Base-by-base conservation (phyloP, 139 green algal species). In the Tetradesmus lagerheimii region DNA sequence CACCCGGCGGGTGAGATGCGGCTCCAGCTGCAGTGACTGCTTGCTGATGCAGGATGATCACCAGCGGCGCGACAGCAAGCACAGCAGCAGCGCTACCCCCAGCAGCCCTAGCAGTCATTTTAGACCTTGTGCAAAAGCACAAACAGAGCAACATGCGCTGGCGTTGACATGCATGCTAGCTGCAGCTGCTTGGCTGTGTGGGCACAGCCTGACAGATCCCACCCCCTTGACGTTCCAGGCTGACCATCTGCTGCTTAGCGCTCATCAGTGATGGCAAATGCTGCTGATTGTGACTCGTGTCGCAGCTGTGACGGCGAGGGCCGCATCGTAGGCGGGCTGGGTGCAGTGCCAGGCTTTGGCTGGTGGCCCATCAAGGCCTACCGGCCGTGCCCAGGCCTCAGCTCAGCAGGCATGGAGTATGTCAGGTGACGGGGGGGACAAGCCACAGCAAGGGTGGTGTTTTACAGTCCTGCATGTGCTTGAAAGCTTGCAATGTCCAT, bases 321-420 rank as follows among this genome's bases (percentile, higher is more conserved):
- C 0, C 90, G 96, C 16, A 91, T 97, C 1, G 91, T 94, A 2
- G 96, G 96, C 35, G 96, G 96, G 34, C 83, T 98, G 37, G 96
- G 92, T 1, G 92, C 96, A 0, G 43, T 98, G 27, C 94, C 95
- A 3, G 95, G 94, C 38, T 97, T 98, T 86, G 91, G 93, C 2
- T 98, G 96, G 96, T 98, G 94, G 92, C 96, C 96, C 12, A 97
- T 98, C 89, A 98, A 98, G 93, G 96, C 96, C 0, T 98, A 98
- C 89, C 89, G 95, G 34, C 96, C 96, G 1, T 98, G 96, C 87
- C 88, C 94, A 34, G 91, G 89, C 12, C 92, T 94, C 35, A 86
- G 89, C 4, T 81, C 93, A 31, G 92, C 91, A 0, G 96, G 96
- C 23, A 77, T 96, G 20, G 90, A 91, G 12, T 98, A 98, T 91